Base-by-base conservation (phyloP, 2,329 filamentous ascomycete species). In the Scedosporium dehoogii region DNA sequence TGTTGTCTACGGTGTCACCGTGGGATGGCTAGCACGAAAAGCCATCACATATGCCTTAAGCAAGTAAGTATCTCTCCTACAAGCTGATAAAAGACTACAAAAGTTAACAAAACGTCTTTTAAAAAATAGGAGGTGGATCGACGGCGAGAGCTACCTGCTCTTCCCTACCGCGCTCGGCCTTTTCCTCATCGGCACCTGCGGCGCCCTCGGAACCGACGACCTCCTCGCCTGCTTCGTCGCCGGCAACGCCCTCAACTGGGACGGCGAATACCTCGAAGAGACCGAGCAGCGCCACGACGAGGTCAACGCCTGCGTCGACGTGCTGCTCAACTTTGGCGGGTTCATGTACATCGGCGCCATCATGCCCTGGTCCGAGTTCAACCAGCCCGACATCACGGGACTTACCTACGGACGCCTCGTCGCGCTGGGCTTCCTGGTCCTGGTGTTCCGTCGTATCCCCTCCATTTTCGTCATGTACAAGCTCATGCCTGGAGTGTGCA, bases 171-270 rank as follows among this genome's bases (percentile, higher is more conserved):
- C 78, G 1, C 68, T 84, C 4, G 81, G 81, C 16, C 73, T 86
- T 9, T 85, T 85, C 68, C 73, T 83, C 42, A 74, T 86, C 27
- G 83, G 84, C 2, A 81, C 82, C 0, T 82, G 80, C 63, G 84
- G 83, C 27, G 74, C 78, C 23, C 74, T 86, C 16, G 84, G 83
- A 12, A 83, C 81, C 0, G 82, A 85, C 62, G 84, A 86, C 64
- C 78, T 85, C 0, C 75, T 87, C 3, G 83, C 83, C 3, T 87
- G 83, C 68, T 85, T 85, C 63, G 76, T 82, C 2, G 83, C 85
- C 0, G 85, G 84, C 6, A 81, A 78, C 67, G 77, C 78, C 12
- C 72, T 87, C 56, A 87, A 86, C 70, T 87, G 84, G 85, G 81
- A 86, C 62, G 83, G 84, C 3, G 68, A 77, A n/a, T 86, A 81